Evolutionary conservation across 2,329 filamentous ascomycete species (phyloP).

Genomic region (Alternaria hordeiaustralica): DNA sequence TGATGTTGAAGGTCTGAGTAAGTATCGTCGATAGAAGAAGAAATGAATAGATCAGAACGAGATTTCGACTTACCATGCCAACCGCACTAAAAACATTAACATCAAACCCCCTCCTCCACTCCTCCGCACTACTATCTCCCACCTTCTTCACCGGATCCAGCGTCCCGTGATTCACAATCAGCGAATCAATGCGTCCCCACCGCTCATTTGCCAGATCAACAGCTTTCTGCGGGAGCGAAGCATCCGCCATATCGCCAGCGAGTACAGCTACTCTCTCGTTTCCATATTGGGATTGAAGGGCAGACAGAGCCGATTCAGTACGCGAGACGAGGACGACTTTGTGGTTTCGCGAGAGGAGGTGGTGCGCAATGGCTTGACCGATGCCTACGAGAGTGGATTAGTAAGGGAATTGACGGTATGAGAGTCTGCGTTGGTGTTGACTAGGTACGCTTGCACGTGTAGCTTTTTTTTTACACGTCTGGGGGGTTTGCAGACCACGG

Average conservation of each 20-base stretch:
- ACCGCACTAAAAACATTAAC: constrained; percentile 87
- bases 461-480: not conserved
- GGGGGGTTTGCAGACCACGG: not conserved
- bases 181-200: constrained; percentile 77
- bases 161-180: constrained; percentile 88
- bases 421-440: not conserved
- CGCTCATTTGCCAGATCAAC: constrained; percentile 69
- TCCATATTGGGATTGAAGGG: constrained; percentile 53
- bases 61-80: constrained; percentile 68
- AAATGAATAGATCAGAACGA: not conserved
- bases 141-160: constrained; percentile 78
- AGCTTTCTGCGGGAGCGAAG: constrained; percentile 63
- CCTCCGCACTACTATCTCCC: constrained; percentile 69
- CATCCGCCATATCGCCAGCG: constrained; percentile 64
- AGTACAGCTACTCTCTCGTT: constrained; percentile 62
- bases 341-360: constrained; percentile 62
- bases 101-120: constrained; percentile 79
- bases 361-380: constrained; percentile 65
- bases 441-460: not conserved
- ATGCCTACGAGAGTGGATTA: constrained; percentile 56
- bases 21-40: not conserved
- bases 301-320: constrained; percentile 58
- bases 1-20: not conserved
- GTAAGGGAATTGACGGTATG: not conserved
- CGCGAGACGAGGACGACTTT: constrained; percentile 67